phyloP scores from a whole-genome alignment of 2,329 filamentous ascomycete genomes.

The Fusarium solani-melongenae region DNA sequence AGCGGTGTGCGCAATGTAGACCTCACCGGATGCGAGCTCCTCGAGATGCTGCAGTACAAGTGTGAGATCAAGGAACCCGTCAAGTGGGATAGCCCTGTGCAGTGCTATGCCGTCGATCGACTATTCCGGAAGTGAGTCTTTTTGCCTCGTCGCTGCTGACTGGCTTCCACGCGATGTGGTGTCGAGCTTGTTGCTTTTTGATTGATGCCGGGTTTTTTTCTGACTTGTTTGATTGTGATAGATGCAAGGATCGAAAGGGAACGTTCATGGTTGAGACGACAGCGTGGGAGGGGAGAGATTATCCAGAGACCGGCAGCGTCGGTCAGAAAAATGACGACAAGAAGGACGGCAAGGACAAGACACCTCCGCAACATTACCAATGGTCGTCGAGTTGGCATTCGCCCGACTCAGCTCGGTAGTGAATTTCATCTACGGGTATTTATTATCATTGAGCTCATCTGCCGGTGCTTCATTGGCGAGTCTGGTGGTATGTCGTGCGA shows the following conservation, averaged over 20 bases:
- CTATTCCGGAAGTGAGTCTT: conserved; percentile 68
- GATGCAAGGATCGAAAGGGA: conserved; percentile 68
- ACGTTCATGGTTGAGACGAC: conserved; percentile 73
- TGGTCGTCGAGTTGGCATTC: conserved; percentile 52
- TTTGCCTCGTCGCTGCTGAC: background rate
- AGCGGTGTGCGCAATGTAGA: conserved; percentile 56
- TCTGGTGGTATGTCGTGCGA: background rate
- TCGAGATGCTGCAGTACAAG: conserved; percentile 70
- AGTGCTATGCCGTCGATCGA: conserved; percentile 68
- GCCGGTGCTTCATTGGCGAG: background rate
- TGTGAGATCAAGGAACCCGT: conserved; percentile 65
- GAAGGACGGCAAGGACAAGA: conserved; percentile 27
- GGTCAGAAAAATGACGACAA: conserved; percentile 19
- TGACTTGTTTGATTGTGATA: conserved; percentile 46
- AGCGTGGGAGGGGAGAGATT: conserved; percentile 64
- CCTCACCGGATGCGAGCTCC: conserved; percentile 65
- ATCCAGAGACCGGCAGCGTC: conserved; percentile 4
- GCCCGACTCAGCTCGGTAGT: conserved; percentile 44
- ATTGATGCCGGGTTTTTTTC: background rate
- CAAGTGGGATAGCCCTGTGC: conserved; percentile 57
- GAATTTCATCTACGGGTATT: background rate
- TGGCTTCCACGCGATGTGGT: background rate
- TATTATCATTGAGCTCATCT: background rate
- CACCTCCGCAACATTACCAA: conserved; percentile 41
- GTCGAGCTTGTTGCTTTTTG: background rate